Base-by-base conservation (phyloP, 257 asterid species). In the Solanum lycopersicoides region DNA sequence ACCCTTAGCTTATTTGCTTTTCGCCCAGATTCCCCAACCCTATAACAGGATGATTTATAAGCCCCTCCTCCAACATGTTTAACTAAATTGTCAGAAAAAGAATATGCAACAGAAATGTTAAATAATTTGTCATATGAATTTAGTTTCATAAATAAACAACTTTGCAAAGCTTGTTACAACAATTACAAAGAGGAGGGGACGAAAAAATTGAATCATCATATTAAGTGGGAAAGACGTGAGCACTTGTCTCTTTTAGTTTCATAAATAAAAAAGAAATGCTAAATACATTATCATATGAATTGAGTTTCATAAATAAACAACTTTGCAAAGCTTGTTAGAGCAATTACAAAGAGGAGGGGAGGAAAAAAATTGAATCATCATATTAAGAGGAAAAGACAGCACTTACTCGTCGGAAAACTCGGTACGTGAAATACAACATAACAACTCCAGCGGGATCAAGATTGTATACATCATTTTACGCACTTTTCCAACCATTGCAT, bases 51-150 rank as follows among this genome's bases (percentile, higher is more conserved):
- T 94, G 92, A 91, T 95, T 95, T 65, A 95, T 89, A 86, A 97
- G 99, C 88, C 99, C 98, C 91, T 95, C 98, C 92, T 97, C 98
- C 95, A 95, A 92, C 94, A 97, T 91, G 92, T 95, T 95, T 92
- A 97, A 92, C 98, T 97, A 98, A 93, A 91, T 95, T 93, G 95
- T 93, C 98, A 94, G 92, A 91, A 93, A 92, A 93, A 56, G 39
- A 87, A 82, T 80, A 83, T 63, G 88, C 71, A 88, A 87, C 80
- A 76, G 89, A 89, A 79, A 65, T 80, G 86, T 88, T 7, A 79
- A 66, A 59, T 83, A 71, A 37, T 12, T 53, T 16, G 25, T 59
- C 59, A 35, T 35, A 63, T 42, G 28, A 59, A 66, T 66, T 69
- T 85, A 45, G 85, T 80, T 72, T 25, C 50, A 85, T 30, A 37